Conservation (phyloP, 1,284 basidiomycete genomes). For the Cryptococcus deneoformans region DNA sequence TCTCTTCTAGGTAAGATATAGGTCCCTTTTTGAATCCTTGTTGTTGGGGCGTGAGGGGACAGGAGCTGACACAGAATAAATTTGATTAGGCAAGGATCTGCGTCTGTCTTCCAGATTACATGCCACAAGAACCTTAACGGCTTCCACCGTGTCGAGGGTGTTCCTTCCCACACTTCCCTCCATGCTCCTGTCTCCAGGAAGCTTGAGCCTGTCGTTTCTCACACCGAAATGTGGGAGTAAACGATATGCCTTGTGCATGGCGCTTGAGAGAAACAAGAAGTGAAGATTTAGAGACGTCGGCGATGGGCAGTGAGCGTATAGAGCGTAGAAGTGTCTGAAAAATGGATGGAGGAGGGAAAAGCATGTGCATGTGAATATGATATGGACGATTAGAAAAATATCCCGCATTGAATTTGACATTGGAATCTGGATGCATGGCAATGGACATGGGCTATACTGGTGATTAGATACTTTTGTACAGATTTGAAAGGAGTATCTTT, state of each 20-base stretch:
- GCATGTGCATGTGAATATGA: not conserved
- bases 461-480: no score
- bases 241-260: no score
- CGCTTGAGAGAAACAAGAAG: no score
- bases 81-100: conserved; percentile 67
- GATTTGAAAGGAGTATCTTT: no score
- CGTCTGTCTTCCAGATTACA: conserved; percentile 92
- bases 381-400: not conserved
- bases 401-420: no score
- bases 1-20: conserved; percentile 40
- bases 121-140: conserved; percentile 97
- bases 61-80: no score
- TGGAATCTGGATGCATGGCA: no score
- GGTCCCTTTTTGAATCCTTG: not conserved
- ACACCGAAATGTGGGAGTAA: not conserved
- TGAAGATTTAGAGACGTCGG: no score
- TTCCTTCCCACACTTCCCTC: conserved; percentile 61
- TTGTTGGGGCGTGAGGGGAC: no score
- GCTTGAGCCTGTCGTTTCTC: conserved; percentile 26
- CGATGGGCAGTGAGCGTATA: no score
- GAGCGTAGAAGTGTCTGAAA: not conserved
- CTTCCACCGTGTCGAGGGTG: conserved; percentile 72
- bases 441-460: no score
- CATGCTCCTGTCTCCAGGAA: conserved; percentile 35
- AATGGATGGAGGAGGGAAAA: not conserved